Base-by-base conservation (phyloP, 371 early-diverging fungal genomes). In the Apophysomyces trapeziformis region DNA sequence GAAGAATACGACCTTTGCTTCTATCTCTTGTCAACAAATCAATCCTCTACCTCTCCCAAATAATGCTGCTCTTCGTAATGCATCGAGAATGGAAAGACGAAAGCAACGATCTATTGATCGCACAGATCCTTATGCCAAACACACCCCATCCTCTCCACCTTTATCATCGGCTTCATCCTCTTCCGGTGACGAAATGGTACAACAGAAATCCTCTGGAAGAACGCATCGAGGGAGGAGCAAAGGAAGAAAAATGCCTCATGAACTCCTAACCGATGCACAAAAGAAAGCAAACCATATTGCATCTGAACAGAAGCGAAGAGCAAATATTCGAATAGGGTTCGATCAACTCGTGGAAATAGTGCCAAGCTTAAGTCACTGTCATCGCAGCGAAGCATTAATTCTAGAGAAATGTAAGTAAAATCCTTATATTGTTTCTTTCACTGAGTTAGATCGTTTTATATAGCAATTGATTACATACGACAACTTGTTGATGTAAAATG, bases 281-380 rank as follows among this genome's bases (percentile, higher is more conserved):
- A 93, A 94, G 74, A 84, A 90, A 58, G 87, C 90, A 7, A 94
- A 94, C 77, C 94, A 94, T 77, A 93, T 95, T 68, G 90, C 88
- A 1, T 88, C 88, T 14, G 93, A 92, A 73, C 91, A 94, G 70
- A 90, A 92, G 73, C 89, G 95, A 57, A 82, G 95, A 8, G 87
- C 89, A 41, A 90, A 89, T 68, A 94, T 93, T 69, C 82, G 90
- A 36, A 76, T 76, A 38, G 92, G 93, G 12, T 92, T 92, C 74
- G 89, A 89, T 66, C 83, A 89, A 72, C 85, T 94, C 60, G 84
- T 85, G 18, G 86, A 87, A 46, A 77, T 93, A 36, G 91, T 93
- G 35, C 94, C 94, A 5, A 83, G 83, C 3, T 73, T 92, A 41
- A 80, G 71, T 38, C 75, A 82, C 26, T 79, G 73, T 45, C 73